Evolutionary conservation across 495 filamentous ascomycete genomes (phyloP).

Genomic region (Hypoxylon crocopeplum): DNA sequence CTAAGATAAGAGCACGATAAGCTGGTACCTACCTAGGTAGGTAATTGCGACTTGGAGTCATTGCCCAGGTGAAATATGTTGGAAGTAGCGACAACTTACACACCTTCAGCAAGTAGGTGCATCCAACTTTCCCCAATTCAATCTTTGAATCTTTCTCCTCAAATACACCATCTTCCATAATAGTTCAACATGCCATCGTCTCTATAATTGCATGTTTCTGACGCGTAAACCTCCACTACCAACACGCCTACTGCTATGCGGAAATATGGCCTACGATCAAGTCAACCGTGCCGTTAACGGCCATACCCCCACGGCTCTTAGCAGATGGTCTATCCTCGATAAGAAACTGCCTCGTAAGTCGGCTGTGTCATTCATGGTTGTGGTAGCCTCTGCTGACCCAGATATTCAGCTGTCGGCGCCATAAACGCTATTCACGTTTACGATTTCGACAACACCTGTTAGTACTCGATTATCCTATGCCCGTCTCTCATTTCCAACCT

Average conservation of each 20-base stretch:
- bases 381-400: conserved; percentile 15
- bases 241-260: background rate
- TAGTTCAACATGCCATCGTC: conserved; percentile 12
- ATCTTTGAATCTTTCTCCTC: no score
- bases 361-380: background rate
- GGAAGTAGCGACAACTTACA: no score
- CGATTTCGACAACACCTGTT: conserved; percentile 98
- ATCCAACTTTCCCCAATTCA: no score
- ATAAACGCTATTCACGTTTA: conserved; percentile 90
- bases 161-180: no score
- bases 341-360: conserved; percentile 69
- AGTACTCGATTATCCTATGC: conserved; percentile 33
- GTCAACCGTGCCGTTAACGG: conserved; percentile 23
- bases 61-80: no score
- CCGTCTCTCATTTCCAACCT: background rate
- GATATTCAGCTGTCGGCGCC: conserved; percentile 59
- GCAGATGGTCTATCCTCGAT: conserved; percentile 79
- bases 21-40: no score
- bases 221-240: conserved; percentile 2
- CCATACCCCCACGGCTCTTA: conserved; percentile 74
- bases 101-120: no score
- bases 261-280: conserved; percentile 21
- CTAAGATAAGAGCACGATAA: no score
- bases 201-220: conserved; percentile 15
- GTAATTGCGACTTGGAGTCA: no score